Evolutionary conservation across 306 rosid species (phyloP).

Genomic region (Psophocarpus tetragonolobus): DNA sequence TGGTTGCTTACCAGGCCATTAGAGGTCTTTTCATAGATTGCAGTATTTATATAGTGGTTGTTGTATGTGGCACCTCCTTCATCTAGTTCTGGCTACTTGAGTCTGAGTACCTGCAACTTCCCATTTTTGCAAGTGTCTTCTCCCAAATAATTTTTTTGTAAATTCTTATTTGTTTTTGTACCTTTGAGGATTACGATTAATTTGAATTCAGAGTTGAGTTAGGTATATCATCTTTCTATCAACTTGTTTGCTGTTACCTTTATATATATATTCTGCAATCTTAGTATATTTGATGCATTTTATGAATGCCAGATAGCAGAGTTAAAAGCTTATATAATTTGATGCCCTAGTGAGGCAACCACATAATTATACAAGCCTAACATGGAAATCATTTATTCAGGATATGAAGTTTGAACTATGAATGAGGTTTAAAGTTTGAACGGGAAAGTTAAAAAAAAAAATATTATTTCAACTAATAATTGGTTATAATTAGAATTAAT

Average conservation of each 20-base stretch:
- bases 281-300: conserved; percentile 8
- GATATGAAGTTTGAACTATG: too few species aligned
- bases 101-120: conserved; percentile 3
- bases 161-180: conserved; percentile 22
- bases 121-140: conserved; percentile 5
- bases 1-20: conserved; percentile 75
- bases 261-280: conserved; percentile 4
- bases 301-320: neutral
- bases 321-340: neutral
- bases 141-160: conserved; percentile 36
- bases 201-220: conserved; percentile 24
- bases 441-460: too few species aligned
- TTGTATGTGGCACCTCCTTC: conserved; percentile 64
- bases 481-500: too few species aligned
- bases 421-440: conserved; percentile 2
- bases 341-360: conserved; percentile 5
- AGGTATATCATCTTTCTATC: conserved; percentile 2
- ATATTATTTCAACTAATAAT: too few species aligned
- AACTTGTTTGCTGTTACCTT: neutral
- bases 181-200: conserved; percentile 18
- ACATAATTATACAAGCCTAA: neutral
- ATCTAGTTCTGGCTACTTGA: conserved; percentile 33
- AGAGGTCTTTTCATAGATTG: conserved; percentile 74
- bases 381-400: neutral
- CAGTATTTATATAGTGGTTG: conserved; percentile 73